Evolutionary conservation across 2,329 filamentous ascomycete species (phyloP).

Genomic region (Cryoendolithus antarcticus): DNA sequence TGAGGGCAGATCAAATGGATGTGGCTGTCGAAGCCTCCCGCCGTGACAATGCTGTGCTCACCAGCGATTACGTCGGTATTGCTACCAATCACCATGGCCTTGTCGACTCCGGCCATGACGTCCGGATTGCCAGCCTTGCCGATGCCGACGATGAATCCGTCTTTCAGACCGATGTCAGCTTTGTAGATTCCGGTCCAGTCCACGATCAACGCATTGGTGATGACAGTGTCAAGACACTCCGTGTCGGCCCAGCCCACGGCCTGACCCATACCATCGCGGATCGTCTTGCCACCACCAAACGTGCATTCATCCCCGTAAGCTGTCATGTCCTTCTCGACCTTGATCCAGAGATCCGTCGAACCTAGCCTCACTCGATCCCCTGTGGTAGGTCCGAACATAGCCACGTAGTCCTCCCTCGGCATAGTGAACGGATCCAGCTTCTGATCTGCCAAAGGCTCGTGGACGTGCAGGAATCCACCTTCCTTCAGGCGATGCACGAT

Average conservation of each 20-base stretch:
- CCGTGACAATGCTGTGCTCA: constrained; percentile 82
- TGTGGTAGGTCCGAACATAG: constrained; percentile 87
- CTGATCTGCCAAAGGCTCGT: constrained; percentile 49
- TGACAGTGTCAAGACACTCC: constrained; percentile 68
- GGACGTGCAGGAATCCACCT: constrained; percentile 66
- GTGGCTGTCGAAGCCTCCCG: constrained; percentile 79
- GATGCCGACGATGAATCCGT: constrained; percentile 74
- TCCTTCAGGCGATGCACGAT: constrained; percentile 56
- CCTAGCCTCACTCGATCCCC: constrained; percentile 77
- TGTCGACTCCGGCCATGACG: constrained; percentile 77
- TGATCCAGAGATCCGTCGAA: constrained; percentile 77
- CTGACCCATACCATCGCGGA: constrained; percentile 93
- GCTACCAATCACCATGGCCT: constrained; percentile 68
- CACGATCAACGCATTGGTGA: constrained; percentile 80
- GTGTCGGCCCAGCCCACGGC: constrained; percentile 62
- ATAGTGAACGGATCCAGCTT: constrained; percentile 54
- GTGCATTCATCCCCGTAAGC: constrained; percentile 86
- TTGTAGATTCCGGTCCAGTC: constrained; percentile 93
- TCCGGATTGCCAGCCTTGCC: constrained; percentile 97
- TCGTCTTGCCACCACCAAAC: constrained; percentile 87
- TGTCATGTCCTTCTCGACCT: constrained; percentile 76
- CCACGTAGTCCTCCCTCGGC: constrained; percentile 64
- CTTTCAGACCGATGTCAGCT: constrained; percentile 86
- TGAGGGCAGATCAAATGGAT: constrained; percentile 95
- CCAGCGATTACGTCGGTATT: constrained; percentile 87